Percentiles rank a stretch among this genome's conserved stretches.
phyloP scores from a whole-genome alignment of 768 basidiomycete genomes.

The Lactifluus volemus region DNA sequence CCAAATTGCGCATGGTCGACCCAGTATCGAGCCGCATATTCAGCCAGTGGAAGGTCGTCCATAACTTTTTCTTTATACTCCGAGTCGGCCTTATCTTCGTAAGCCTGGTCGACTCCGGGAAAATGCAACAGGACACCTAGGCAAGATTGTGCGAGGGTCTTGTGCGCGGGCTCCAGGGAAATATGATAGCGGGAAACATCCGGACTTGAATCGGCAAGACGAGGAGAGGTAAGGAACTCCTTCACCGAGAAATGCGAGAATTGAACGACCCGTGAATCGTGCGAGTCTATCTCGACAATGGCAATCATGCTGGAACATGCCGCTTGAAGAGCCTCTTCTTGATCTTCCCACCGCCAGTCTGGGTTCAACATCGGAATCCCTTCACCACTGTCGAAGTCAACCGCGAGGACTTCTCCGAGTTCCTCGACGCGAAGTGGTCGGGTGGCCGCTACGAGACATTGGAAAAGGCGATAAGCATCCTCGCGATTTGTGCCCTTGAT shows the following conservation, averaged over 20 bases:
- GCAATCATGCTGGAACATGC: not conserved
- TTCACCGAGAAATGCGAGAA: not conserved
- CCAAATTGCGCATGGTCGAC: not conserved
- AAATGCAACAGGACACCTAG: not conserved
- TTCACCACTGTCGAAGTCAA: not conserved
- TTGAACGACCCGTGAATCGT: not conserved
- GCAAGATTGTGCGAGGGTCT: not conserved
- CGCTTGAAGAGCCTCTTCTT: not conserved
- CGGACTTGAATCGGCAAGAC: not conserved
- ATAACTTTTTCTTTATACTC: no score
- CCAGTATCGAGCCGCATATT: not conserved
- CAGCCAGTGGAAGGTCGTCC: not conserved
- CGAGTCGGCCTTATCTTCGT: not conserved
- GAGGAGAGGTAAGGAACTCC: not conserved
- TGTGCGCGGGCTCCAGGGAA: not conserved
- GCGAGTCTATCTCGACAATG: not conserved
- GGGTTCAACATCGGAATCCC: not conserved
- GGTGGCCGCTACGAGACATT: not conserved
- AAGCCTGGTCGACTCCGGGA: not conserved
- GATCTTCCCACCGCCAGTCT: not conserved
- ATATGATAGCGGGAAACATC: not conserved
- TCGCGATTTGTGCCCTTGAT: not conserved
- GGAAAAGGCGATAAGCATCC: not conserved
- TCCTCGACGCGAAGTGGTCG: not conserved
- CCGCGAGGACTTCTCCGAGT: not conserved